A percentile compares a stretch with the other conserved stretches of the same genome.
These are phyloP conservation scores for Aureoboletus auriporus DNA, from an alignment of 768 basidiomycete species.

Conservation along the genomic window DNA sequence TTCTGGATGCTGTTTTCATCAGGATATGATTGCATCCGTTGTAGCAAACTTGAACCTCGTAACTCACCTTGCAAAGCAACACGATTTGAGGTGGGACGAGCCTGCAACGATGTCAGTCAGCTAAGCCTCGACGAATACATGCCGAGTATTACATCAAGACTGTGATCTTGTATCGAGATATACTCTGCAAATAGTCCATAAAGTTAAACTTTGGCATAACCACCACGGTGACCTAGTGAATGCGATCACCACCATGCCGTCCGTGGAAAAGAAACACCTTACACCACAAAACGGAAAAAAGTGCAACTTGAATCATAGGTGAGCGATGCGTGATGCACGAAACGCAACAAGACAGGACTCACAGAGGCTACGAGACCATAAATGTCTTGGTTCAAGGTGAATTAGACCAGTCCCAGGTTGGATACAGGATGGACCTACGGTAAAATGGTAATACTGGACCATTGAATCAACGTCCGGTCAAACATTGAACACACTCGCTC, in stretches of 20 bases:
- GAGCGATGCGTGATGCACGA: neutral
- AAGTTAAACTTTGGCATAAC: constrained; percentile 63
- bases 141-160: constrained; percentile 45
- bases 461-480: constrained; percentile 6
- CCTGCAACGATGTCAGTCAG: constrained; percentile 27
- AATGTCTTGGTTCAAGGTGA: constrained; percentile 39
- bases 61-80: constrained; percentile 57
- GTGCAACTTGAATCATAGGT: constrained; percentile 39
- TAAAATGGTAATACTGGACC: constrained; percentile 55
- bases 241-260: constrained; percentile 1
- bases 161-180: constrained; percentile 52
- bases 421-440: constrained; percentile 37
- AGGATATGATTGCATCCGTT: neutral
- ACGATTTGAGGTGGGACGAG: constrained; percentile 66
- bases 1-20: constrained; percentile 43
- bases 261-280: constrained; percentile 8
- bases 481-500: neutral
- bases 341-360: constrained; percentile 15
- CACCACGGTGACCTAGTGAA: constrained; percentile 48
- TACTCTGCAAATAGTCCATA: constrained; percentile 56
- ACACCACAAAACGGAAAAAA: constrained; percentile 52
- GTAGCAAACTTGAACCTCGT: neutral
- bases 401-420: constrained; percentile 10
- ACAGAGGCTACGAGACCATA: constrained; percentile 58
- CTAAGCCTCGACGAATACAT: neutral